Evolutionary conservation across 345 rosid genomes (phyloP).

Genomic region (Bretschneidera sinensis): DNA sequence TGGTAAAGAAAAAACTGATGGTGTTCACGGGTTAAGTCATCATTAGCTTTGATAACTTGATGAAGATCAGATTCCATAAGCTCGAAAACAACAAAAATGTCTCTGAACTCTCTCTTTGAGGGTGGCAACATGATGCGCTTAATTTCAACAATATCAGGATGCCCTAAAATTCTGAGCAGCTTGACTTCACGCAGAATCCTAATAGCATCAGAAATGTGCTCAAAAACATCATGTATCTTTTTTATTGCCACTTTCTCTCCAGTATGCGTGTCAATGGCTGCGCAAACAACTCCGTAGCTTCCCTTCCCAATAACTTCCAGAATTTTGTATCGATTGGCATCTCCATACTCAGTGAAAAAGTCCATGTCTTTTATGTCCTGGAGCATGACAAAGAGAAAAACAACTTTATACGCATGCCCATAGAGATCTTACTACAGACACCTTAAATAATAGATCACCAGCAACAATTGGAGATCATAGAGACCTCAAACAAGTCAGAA

Average conservation of each 20-base stretch:
- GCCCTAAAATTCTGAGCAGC: constrained; percentile 80
- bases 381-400: constrained; percentile 6
- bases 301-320: constrained; percentile 93
- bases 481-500: too few relatives aligned
- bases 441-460: neutral
- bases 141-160: constrained; percentile 94
- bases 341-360: constrained; percentile 94
- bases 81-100: constrained; percentile 93
- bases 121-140: constrained; percentile 94
- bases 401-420: neutral
- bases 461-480: too few relatives aligned
- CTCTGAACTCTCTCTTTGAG: constrained; percentile 88
- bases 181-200: constrained; percentile 91
- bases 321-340: constrained; percentile 83
- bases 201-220: constrained; percentile 83
- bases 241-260: constrained; percentile 93
- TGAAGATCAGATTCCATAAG: constrained; percentile 99
- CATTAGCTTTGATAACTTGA: constrained; percentile 96
- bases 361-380: constrained; percentile 74
- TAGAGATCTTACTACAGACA: neutral
- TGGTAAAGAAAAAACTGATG: constrained; percentile 98
- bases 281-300: constrained; percentile 98
- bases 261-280: constrained; percentile 89
- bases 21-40: constrained; percentile 93
- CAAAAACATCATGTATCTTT: constrained; percentile 86